phyloP scores from a whole-genome alignment of 495 filamentous ascomycete genomes.

The Saxophila tyrrhenica region DNA sequence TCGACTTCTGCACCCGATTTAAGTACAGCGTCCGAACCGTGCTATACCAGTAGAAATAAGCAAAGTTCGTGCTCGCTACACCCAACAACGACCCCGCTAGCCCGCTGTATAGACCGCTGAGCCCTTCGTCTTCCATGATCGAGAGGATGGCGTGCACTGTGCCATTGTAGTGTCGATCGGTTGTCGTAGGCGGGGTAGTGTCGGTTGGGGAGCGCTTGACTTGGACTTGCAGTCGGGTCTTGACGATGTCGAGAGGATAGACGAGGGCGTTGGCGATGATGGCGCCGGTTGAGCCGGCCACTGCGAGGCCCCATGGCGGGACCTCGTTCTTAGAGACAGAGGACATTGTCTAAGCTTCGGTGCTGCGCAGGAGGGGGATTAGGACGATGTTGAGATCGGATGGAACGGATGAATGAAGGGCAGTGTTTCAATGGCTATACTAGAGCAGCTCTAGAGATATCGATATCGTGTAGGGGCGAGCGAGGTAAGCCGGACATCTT shows the following conservation, averaged over 20 bases:
- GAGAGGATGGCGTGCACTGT: constrained; percentile 80
- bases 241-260: constrained; percentile 94
- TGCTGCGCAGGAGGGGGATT: not conserved
- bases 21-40: constrained; percentile 74
- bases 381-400: constrained; percentile 3
- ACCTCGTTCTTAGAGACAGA: constrained; percentile 68
- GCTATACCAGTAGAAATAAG: constrained; percentile 99
- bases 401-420: not conserved
- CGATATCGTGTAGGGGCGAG: too few relatives aligned
- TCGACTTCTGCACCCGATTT: constrained; percentile 44
- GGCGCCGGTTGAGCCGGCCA: constrained; percentile 87
- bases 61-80: constrained; percentile 95
- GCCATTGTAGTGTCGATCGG: constrained; percentile 61
- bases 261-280: constrained; percentile 92
- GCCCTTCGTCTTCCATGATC: constrained; percentile 72
- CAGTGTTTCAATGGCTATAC: not conserved
- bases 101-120: constrained; percentile 76
- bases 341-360: constrained; percentile 43
- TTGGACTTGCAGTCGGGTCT: constrained; percentile 95
- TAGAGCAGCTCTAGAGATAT: too few relatives aligned
- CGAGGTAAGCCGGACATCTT: too few relatives aligned
- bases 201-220: constrained; percentile 53
- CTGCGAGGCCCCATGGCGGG: constrained; percentile 85
- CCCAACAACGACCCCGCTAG: constrained; percentile 78
- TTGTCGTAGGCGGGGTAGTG: constrained; percentile 26